Evolutionary conservation across 176 grass and related monocot species (phyloP).

Genomic region (Rhynchospora pubera): DNA sequence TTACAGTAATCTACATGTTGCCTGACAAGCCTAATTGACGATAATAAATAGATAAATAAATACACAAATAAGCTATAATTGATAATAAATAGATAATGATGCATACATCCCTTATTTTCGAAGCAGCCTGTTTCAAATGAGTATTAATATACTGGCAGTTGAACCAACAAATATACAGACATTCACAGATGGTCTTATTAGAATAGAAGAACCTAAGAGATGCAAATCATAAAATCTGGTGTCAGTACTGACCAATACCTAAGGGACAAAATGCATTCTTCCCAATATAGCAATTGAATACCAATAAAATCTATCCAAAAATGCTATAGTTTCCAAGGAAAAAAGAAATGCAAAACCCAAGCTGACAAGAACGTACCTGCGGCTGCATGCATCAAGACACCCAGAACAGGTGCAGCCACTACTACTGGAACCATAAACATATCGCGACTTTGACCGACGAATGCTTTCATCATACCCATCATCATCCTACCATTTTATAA

Average conservation of each 20-base stretch:
- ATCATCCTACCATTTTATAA: conserved; percentile 9
- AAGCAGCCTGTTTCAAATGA: not conserved
- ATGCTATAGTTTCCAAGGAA: not conserved
- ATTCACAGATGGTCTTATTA: too few species aligned
- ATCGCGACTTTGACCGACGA: not conserved
- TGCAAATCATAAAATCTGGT: not conserved
- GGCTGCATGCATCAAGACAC: conserved; percentile 13
- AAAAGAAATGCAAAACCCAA: not conserved
- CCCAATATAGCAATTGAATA: not conserved
- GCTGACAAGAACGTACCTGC: not conserved
- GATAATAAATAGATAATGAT: not conserved
- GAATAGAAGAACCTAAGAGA: not conserved
- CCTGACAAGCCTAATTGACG: conserved; percentile 8
- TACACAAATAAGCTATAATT: not conserved
- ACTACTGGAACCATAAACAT: conserved; percentile 12
- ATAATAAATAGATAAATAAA: not conserved
- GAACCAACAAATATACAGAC: not conserved
- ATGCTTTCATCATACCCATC: conserved; percentile 19
- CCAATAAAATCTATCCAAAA: not conserved
- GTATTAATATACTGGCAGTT: not conserved
- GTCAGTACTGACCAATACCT: not conserved
- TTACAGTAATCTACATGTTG: conserved; percentile 23
- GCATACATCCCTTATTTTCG: not conserved
- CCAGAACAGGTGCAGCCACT: conserved; percentile 7
- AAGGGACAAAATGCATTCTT: not conserved